These are phyloP conservation scores for Verticillium alfalfae DNA, from an alignment of 2,329 filamentous ascomycete species.

Conservation along the genomic window DNA sequence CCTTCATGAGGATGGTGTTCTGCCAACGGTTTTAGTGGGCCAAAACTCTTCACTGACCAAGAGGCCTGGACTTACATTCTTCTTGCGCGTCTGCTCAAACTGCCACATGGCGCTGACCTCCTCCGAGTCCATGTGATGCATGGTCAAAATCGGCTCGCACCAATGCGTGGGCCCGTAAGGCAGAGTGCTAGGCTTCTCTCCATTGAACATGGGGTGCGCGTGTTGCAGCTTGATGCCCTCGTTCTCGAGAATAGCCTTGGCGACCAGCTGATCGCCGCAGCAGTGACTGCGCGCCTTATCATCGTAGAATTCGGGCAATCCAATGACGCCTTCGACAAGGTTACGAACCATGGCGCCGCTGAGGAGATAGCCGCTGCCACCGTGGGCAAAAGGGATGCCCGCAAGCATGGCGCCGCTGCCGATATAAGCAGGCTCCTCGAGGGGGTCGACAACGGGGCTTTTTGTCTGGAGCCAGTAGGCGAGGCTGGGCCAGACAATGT, in stretches of 20 bases:
- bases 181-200: conserved; percentile 46
- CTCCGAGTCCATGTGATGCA: conserved; percentile 49
- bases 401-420: conserved; percentile 44
- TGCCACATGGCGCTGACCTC: conserved; percentile 48
- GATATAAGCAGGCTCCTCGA: conserved; percentile 31
- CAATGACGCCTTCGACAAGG: conserved; percentile 26
- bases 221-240: conserved; percentile 35
- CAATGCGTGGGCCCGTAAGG: conserved; percentile 43
- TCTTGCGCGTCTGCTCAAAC: conserved; percentile 43
- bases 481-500: conserved; percentile 50
- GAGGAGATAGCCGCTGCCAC: conserved; percentile 52
- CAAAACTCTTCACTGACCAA: conserved; percentile 22
- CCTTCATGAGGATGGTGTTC: conserved; percentile 35
- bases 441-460: conserved; percentile 27
- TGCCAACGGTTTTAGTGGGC: background rate
- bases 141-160: conserved; percentile 52
- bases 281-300: conserved; percentile 34
- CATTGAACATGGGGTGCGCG: conserved; percentile 48
- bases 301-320: conserved; percentile 41
- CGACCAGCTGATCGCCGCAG: conserved; percentile 48
- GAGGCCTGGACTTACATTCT: conserved; percentile 29
- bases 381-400: conserved; percentile 46
- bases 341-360: conserved; percentile 45
- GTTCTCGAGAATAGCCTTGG: conserved; percentile 39
- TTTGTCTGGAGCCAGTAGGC: conserved; percentile 39